phyloP scores from a whole-genome alignment of 225 moss, liverwort and hornwort species.

The Thuidium tamariscinum region DNA sequence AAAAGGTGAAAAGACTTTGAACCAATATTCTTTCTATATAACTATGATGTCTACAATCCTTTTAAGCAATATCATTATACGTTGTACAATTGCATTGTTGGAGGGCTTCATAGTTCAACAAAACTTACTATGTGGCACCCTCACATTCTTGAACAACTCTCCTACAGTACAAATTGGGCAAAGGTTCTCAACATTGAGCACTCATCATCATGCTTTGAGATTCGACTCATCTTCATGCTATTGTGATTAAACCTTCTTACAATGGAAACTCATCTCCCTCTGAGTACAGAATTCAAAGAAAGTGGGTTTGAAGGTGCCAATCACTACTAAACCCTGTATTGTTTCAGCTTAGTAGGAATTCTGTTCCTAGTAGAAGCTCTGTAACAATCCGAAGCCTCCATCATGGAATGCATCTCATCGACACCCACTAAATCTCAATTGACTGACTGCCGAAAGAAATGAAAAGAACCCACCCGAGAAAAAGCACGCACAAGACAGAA shows the following conservation, averaged over 20 bases:
- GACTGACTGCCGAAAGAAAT: neutral
- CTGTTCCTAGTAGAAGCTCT: neutral
- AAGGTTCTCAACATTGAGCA: neutral
- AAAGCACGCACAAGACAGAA: neutral
- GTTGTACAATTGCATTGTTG: neutral
- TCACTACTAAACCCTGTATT: neutral
- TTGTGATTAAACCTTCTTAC: neutral
- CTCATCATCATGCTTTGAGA: neutral
- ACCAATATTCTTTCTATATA: neutral
- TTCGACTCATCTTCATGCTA: neutral
- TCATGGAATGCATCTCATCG: neutral
- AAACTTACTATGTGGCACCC: neutral
- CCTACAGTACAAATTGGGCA: neutral
- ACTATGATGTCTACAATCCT: neutral
- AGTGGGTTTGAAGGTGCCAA: neutral
- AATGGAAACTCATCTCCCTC: fast-evolving
- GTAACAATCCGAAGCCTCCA: neutral
- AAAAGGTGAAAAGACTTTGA: neutral
- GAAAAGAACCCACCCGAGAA: neutral
- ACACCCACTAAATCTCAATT: neutral
- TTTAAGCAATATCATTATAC: neutral
- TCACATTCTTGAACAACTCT: neutral
- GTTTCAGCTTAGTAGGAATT: neutral
- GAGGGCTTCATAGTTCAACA: neutral
- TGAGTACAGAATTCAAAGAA: neutral